Conservation (phyloP, 1,139 yeast species). For the Pichia sp. region DNA sequence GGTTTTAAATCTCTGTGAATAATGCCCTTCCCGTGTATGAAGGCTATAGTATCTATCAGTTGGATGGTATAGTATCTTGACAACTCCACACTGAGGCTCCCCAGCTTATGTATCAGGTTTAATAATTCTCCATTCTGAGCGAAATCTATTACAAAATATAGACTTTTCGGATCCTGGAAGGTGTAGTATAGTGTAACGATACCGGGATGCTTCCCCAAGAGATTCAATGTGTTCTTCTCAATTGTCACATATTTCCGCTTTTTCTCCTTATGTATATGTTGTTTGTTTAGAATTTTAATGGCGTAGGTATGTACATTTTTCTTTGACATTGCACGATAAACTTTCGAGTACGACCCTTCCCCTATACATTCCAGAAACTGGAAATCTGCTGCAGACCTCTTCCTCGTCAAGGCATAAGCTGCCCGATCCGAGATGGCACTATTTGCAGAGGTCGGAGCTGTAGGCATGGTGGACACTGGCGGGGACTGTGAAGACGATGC, state of each 20-base stretch:
- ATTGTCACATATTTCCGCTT: constrained; percentile 95
- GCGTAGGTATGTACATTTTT: constrained; percentile 77
- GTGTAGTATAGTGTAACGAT: constrained; percentile 85
- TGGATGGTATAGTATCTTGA: constrained; percentile 68
- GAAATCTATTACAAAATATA: constrained; percentile 88
- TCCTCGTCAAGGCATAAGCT: constrained; percentile 25
- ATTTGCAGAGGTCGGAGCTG: background rate
- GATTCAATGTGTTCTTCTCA: constrained; percentile 86
- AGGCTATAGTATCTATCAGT: constrained; percentile 58
- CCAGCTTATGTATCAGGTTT: constrained; percentile 69
- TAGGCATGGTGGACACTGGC: background rate
- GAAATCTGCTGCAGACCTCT: constrained; percentile 77
- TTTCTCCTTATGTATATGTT: constrained; percentile 91
- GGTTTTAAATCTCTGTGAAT: constrained; percentile 81
- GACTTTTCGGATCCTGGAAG: constrained; percentile 82
- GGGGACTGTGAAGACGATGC: background rate
- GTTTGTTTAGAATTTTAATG: constrained; percentile 83
- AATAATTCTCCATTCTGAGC: constrained; percentile 92
- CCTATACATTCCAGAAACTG: constrained; percentile 84
- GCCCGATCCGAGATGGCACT: background rate
- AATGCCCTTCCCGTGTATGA: constrained; percentile 70
- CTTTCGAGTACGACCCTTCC: constrained; percentile 95
- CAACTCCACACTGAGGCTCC: constrained; percentile 73
- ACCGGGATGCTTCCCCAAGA: constrained; percentile 83
- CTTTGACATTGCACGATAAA: constrained; percentile 77